Evolutionary conservation across 352 stramenopile genomes (phyloP), one percentile per base, ranked within the genome.

Genomic region (Pythium myriotylum): DNA sequence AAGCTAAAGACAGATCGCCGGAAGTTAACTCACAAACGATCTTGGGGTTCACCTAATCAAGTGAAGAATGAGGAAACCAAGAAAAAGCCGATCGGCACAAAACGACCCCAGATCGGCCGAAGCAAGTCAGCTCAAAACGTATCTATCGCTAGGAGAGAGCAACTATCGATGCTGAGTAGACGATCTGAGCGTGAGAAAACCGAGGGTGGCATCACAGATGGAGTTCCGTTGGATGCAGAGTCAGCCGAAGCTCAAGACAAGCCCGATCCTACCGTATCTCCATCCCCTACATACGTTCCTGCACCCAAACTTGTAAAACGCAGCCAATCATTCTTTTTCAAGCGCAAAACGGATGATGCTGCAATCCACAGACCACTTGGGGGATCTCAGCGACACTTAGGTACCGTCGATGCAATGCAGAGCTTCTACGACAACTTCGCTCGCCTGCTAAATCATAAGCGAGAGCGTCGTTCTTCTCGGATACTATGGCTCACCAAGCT

Each of bases 71-170:
- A 52, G 1, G 7, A 26, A 29, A 63, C 46, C 13, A 32, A 37
- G 5, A 56, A 60, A 41, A 49, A 53, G 13, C 17, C 39, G 12
- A 17, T 7, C 3, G 6, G 17, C 9, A 20, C 51, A 37, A 60
- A 61, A 27, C 19, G 52, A 27, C 59, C 50, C 14, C 48, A 54
- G 12, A 47, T 77, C 3, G 62, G 51, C 3, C 77, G 79, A 0
- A 89, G 79, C 50, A 82, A 86, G n/a, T 89, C 79, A 17, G 68
- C 73, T 7, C 64, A 61, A 32, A 74, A 77, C 24, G 52, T 73
- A 9, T 73, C 65, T 2, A 54, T 76, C 5, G 67, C 62, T 39
- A 64, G 65, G 4, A 65, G 73, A 0, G 57, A 74, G 9, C 48
- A 61, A 27, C 33, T 75, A 0, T 84, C 75, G 1, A 55, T 51